Evolutionary conservation across 306 rosid species (phyloP).

Genomic region (Aeschynomene evenia): DNA sequence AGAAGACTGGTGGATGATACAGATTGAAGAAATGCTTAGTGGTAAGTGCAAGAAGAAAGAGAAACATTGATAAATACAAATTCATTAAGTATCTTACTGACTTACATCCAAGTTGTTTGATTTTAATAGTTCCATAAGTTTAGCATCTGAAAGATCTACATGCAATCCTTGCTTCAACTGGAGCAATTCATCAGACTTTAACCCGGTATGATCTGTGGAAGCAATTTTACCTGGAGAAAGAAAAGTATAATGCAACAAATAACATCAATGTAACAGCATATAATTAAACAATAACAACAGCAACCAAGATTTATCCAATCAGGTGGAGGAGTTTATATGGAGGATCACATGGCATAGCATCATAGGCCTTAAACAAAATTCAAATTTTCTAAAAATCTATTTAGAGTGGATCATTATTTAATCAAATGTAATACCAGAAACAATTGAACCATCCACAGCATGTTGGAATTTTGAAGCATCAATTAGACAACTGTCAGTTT

Average conservation of each 20-base stretch:
- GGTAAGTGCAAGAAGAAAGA: constrained; percentile 2
- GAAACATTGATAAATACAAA: constrained; percentile 33
- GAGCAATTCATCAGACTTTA: constrained; percentile 45
- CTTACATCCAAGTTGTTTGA: constrained; percentile 77
- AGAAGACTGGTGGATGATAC: background rate
- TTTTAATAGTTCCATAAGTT: constrained; percentile 62
- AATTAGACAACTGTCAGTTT: constrained; percentile 39
- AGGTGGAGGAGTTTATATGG: background rate
- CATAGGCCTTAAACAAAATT: background rate
- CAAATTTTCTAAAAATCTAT: background rate
- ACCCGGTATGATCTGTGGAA: constrained; percentile 32
- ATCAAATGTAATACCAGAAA: constrained; percentile 44
- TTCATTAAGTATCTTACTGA: constrained; percentile 26
- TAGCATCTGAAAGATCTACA: constrained; percentile 59
- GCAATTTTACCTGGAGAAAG: constrained; percentile 51
- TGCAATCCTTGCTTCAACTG: constrained; percentile 48
- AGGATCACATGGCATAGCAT: background rate
- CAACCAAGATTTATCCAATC: constrained; percentile 3
- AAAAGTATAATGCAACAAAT: constrained; percentile 26
- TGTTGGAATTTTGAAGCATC: constrained; percentile 42
- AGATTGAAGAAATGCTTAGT: background rate
- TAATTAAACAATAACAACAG: constrained; percentile 4
- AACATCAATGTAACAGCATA: constrained; percentile 25
- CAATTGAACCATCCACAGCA: constrained; percentile 31
- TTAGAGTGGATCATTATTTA: background rate